Evolutionary conservation across 768 basidiomycete genomes (phyloP), one percentile per base, ranked within the genome.

Genomic region (Termitomyces sp.): DNA sequence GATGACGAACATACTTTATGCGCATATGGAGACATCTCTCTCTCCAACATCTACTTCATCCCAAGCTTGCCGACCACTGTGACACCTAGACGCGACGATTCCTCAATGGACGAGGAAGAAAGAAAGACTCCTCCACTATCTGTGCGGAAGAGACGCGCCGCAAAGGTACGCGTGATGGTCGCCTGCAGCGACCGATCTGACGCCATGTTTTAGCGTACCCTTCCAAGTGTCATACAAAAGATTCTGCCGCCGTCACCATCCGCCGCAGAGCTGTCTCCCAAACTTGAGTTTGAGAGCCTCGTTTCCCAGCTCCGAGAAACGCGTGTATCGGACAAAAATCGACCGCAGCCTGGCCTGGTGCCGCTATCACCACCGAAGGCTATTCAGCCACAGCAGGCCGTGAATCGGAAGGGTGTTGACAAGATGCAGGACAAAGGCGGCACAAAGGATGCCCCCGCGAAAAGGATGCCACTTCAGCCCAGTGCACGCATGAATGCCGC

Each of bases 11-110:
- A 80, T 60, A 75, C 72, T 0, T 61, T 83, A 44, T 71, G 66
- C 28, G 76, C 70, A 13, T 81, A 70, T 41, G 80, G 81, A 8
- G 77, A 81, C 26, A 74, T 80, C 26, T 77, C 78, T 1, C 67
- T 76, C 1, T 65, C 73, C 24, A 73, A 76, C 45, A 61, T 69
- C 26, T 68, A 72, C 28, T 72, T 72, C 31, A 58, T 77, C 4
- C 74, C 73, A 0, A 68, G 73, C 16, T 63, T 68, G 31, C 64
- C 66, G 15, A 62, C 66, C 1, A 62, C 63, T 0, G 52, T 69
- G 28, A 62, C 69, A 10, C 68, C 68, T 18, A 47, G 58, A 45
- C 53, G 28, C 50, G 56, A 60, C 46, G 54, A 58, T 20, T 48
- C 57, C 26, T 56, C 56, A 50, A 47, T 56, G 37, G 47, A 56